phyloP scores from a whole-genome alignment of 306 rosid species.

The Casuarina glauca region DNA sequence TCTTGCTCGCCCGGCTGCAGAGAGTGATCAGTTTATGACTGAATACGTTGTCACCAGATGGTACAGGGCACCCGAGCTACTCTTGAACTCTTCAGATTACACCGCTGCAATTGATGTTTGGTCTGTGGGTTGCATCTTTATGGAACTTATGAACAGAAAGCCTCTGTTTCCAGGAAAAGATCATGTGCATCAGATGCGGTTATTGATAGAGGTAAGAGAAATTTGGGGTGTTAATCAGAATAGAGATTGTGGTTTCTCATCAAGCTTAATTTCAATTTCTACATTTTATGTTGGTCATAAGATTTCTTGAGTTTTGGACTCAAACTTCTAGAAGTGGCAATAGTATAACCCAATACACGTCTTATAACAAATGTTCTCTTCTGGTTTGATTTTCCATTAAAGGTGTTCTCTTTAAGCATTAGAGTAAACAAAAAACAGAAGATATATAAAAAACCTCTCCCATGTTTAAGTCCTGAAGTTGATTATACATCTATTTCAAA shows the following conservation, averaged over 20 bases:
- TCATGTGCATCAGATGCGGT: constrained; percentile 94
- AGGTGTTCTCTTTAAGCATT: neutral
- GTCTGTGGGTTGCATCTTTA: constrained; percentile 95
- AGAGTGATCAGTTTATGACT: constrained; percentile 76
- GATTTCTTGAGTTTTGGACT: neutral
- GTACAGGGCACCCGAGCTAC: constrained; percentile 95
- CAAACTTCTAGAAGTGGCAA: neutral
- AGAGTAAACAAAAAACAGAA: neutral
- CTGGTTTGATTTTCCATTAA: neutral
- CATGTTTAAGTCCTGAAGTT: neutral
- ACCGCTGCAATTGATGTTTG: constrained; percentile 92
- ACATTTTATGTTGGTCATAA: neutral
- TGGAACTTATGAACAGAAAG: constrained; percentile 97
- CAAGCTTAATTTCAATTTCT: neutral
- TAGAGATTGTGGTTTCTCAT: neutral
- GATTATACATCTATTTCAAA: neutral
- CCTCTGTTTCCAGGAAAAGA: constrained; percentile 90
- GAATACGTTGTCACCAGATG: constrained; percentile 98
- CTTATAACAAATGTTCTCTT: neutral
- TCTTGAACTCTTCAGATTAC: constrained; percentile 94
- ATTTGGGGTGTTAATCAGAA: neutral
- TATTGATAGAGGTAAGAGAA: constrained; percentile 81
- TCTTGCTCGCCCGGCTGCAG: constrained; percentile 83
- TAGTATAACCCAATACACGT: neutral
- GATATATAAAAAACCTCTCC: neutral